phyloP scores from a whole-genome alignment of 2,329 filamentous ascomycete genomes.

The Gliomastix tumulicola region DNA sequence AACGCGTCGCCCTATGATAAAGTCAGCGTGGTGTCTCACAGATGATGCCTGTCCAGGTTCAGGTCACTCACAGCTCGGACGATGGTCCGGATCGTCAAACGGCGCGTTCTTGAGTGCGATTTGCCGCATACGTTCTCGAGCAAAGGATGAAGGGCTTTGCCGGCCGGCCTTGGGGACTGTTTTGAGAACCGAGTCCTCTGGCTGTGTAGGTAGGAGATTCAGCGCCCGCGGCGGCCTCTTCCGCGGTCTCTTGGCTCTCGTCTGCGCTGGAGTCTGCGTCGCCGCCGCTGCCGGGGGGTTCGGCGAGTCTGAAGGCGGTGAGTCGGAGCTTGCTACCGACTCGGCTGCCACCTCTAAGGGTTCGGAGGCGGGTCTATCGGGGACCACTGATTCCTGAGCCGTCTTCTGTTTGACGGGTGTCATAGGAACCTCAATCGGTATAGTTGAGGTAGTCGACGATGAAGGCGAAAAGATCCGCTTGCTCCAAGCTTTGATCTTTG shows the following conservation, averaged over 20 bases:
- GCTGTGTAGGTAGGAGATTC: constrained; percentile 27
- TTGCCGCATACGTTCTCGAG: constrained; percentile 33
- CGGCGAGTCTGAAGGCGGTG: neutral
- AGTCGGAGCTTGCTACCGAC: neutral
- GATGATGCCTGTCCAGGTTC: too few species aligned
- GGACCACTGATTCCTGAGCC: neutral
- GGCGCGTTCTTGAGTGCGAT: constrained; percentile 34
- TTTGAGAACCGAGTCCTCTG: constrained; percentile 22
- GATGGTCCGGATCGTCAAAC: constrained; percentile 32
- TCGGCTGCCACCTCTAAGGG: too few species aligned
- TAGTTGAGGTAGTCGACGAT: constrained; percentile 7
- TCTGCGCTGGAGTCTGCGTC: too few species aligned
- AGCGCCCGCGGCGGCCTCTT: constrained; percentile 19
- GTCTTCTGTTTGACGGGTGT: constrained; percentile 11
- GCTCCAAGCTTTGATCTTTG: constrained; percentile 25
- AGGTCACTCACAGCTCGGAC: constrained; percentile 33
- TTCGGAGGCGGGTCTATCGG: neutral
- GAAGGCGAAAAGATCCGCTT: constrained; percentile 23
- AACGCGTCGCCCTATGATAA: constrained; percentile 29
- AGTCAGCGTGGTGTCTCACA: too few species aligned
- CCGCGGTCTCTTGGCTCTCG: constrained; percentile 13
- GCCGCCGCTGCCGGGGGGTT: too few species aligned
- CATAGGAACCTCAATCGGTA: constrained; percentile 14
- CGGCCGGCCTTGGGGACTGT: constrained; percentile 20
- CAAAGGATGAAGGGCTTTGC: constrained; percentile 34